Evolutionary conservation across 805 yeast genomes (phyloP).

Genomic region (Lipomyces spencermartinsiae): DNA sequence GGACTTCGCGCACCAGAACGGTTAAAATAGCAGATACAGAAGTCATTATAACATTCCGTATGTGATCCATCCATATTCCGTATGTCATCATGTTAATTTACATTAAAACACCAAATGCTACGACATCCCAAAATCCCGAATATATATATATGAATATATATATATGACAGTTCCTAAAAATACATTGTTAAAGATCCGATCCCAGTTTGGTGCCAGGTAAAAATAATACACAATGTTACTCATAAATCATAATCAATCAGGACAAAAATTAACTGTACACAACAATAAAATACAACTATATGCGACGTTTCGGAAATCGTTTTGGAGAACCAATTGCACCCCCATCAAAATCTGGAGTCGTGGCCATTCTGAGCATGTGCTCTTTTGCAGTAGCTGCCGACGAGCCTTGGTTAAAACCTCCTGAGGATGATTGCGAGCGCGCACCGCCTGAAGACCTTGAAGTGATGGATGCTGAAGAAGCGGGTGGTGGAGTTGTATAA

Average conservation of each 20-base stretch:
- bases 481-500: constrained; percentile 12
- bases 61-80: too few species aligned
- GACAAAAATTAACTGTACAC: not conserved
- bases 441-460: constrained; percentile 7
- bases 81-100: too few species aligned
- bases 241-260: not conserved
- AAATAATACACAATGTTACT: not conserved
- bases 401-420: not conserved
- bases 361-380: constrained; percentile 9
- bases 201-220: not conserved
- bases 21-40: too few species aligned
- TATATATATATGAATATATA: too few species aligned
- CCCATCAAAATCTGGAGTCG: constrained; percentile 15
- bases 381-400: not conserved
- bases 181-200: not conserved
- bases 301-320: constrained; percentile 14
- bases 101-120: not conserved
- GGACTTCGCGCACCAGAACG: too few species aligned
- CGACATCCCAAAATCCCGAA: not conserved
- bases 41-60: too few species aligned
- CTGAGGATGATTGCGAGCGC: constrained; percentile 4
- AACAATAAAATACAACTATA: not conserved
- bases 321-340: constrained; percentile 6
- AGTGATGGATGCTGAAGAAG: constrained; percentile 2
- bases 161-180: not conserved